A percentile compares a stretch with the other conserved stretches of the same genome.
phyloP scores from a whole-genome alignment of 257 asterid genomes.

The Verbena officinalis region DNA sequence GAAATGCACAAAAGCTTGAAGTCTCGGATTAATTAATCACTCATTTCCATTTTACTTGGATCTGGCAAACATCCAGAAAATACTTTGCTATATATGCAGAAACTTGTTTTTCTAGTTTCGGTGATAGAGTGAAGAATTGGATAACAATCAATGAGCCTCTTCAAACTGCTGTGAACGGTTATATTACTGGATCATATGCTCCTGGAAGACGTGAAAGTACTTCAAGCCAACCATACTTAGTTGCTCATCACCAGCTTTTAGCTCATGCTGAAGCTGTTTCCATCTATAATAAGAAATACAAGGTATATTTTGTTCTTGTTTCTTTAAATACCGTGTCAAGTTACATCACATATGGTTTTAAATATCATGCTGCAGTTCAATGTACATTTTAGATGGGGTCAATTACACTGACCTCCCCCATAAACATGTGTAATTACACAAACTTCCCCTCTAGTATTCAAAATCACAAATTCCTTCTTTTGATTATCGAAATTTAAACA shows the following conservation, averaged over 20 bases:
- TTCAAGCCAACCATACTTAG: conserved; percentile 45
- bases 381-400: not conserved
- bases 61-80: conserved; percentile 46
- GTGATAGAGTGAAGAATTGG: conserved; percentile 66
- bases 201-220: conserved; percentile 52
- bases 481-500: too few species aligned
- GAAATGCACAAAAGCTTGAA: not conserved
- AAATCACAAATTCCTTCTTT: too few species aligned
- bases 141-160: conserved; percentile 62
- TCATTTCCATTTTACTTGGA: conserved; percentile 25
- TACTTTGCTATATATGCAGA: conserved; percentile 60
- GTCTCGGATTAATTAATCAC: conserved; percentile 15
- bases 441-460: too few species aligned
- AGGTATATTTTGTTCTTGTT: conserved; percentile 32
- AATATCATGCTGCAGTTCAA: not conserved
- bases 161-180: conserved; percentile 58
- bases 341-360: not conserved
- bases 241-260: conserved; percentile 50
- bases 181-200: conserved; percentile 49
- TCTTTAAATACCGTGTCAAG: not conserved
- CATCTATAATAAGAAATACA: conserved; percentile 44
- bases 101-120: conserved; percentile 53
- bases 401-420: too few species aligned
- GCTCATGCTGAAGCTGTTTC: conserved; percentile 56
- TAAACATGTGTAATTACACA: too few species aligned